Percentiles rank a stretch among this genome's conserved stretches.
Evolutionary conservation across 306 rosid genomes (phyloP).

Genomic region (Ammopiptanthus mongolicus): DNA sequence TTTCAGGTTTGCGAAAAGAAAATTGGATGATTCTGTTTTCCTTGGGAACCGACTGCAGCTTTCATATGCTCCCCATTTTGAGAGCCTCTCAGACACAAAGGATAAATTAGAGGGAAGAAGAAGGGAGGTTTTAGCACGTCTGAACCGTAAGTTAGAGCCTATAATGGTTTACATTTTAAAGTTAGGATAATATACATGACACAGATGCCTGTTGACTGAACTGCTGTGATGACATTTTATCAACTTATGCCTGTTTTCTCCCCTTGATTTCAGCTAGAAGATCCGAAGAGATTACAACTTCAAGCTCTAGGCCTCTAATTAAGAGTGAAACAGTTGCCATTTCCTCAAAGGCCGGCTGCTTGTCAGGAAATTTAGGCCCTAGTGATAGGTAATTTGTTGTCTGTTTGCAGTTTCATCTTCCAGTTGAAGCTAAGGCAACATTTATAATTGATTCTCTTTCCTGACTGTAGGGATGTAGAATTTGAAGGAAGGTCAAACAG

Average conservation of each 20-base stretch:
- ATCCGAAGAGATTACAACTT: constrained; percentile 42
- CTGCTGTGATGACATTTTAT: background rate
- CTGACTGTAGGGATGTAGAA: constrained; percentile 35
- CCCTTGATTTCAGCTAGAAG: constrained; percentile 49
- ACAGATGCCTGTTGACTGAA: constrained; percentile 2
- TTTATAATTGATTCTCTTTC: background rate
- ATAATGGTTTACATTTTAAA: background rate
- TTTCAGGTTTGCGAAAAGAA: constrained; percentile 84
- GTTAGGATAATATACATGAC: background rate
- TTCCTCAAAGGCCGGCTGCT: constrained; percentile 22
- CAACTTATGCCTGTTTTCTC: background rate
- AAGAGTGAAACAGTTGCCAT: background rate
- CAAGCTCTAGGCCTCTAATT: constrained; percentile 19
- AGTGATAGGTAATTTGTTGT: constrained; percentile 31
- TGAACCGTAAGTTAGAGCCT: constrained; percentile 44
- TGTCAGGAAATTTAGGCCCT: constrained; percentile 27
- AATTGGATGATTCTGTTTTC: constrained; percentile 77
- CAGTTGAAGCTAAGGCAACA: background rate
- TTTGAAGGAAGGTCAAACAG: constrained; percentile 17
- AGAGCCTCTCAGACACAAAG: constrained; percentile 59
- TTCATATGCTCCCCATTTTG: constrained; percentile 80
- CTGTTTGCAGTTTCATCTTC: background rate
- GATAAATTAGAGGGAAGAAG: constrained; percentile 83
- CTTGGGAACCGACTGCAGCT: constrained; percentile 70
- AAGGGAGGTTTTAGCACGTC: constrained; percentile 63